A percentile compares a stretch with the other conserved stretches of the same genome.
These are phyloP conservation scores for Ceratocystiopsis brevicomis DNA, from an alignment of 2,329 filamentous ascomycete species.

Conservation along the genomic window DNA sequence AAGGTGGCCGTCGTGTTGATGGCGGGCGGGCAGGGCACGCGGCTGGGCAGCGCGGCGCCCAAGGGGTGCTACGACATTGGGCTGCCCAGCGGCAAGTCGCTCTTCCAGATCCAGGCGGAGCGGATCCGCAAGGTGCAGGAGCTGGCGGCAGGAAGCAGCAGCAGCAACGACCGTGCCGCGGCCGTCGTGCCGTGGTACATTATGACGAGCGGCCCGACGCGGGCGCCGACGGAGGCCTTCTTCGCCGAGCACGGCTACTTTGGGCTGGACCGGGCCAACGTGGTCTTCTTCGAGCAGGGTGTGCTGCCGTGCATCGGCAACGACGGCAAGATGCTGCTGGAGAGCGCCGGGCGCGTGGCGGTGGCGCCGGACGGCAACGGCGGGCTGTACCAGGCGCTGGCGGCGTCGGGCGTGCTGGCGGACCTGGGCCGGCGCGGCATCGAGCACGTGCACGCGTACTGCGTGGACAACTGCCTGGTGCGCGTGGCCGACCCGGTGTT, in stretches of 20 bases:
- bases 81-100: slow-evolving; percentile 75
- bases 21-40: slow-evolving; percentile 91
- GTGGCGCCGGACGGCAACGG: slow-evolving; percentile 96
- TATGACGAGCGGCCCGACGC: slow-evolving; percentile 94
- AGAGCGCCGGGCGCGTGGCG: slow-evolving; percentile 76
- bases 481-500: slow-evolving; percentile 95
- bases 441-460: slow-evolving; percentile 92
- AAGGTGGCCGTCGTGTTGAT: slow-evolving; percentile 79
- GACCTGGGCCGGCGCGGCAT: slow-evolving; percentile 83
- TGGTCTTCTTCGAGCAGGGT: slow-evolving; percentile 90
- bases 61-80: slow-evolving; percentile 98
- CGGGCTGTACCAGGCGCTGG: slow-evolving; percentile 82
- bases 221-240: slow-evolving; percentile 80
- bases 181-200: slow-evolving; percentile 87
- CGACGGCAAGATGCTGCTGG: slow-evolving; percentile 89
- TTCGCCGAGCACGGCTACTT: slow-evolving; percentile 85
- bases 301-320: slow-evolving; percentile 94
- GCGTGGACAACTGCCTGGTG: slow-evolving; percentile 97
- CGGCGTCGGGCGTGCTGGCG: slow-evolving; percentile 58
- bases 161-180: background rate
- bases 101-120: slow-evolving; percentile 97
- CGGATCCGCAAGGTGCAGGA: slow-evolving; percentile 72
- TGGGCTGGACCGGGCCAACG: slow-evolving; percentile 67
- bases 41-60: slow-evolving; percentile 81
- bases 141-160: slow-evolving; percentile 34